A percentile compares a stretch with the other conserved stretches of the same genome.
Evolutionary conservation across 1,284 basidiomycete species (phyloP).

Genomic region (Malassezia yamatoensis): DNA sequence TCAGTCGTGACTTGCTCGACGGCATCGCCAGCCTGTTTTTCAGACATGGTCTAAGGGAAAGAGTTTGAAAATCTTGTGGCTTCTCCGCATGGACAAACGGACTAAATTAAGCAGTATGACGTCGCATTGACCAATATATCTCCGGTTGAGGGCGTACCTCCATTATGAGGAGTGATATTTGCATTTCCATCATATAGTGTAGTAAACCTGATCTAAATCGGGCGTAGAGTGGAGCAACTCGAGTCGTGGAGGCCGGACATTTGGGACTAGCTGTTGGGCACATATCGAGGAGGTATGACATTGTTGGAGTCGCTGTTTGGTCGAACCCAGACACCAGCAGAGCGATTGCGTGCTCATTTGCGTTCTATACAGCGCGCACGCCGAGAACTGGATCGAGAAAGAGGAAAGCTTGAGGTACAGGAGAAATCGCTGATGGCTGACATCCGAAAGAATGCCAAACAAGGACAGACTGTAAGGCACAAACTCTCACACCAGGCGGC

Average conservation of each 20-base stretch:
- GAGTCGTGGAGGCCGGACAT: too few species aligned
- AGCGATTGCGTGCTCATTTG: constrained; percentile 90
- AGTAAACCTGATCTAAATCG: too few species aligned
- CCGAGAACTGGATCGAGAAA: constrained; percentile 89
- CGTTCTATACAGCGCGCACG: constrained; percentile 89
- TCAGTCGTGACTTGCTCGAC: too few species aligned
- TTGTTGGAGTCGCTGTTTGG: constrained; percentile 58
- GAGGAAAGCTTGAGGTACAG: constrained; percentile 82
- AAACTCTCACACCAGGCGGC: constrained; percentile 23
- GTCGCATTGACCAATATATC: neutral
- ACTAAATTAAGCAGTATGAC: too few species aligned
- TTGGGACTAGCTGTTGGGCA: neutral
- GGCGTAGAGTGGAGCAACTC: too few species aligned
- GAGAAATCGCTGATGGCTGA: constrained; percentile 57
- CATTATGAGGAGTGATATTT: neutral
- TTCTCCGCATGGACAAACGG: too few species aligned
- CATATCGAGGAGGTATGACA: constrained; percentile 13
- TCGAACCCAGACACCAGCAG: constrained; percentile 82
- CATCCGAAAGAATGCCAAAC: constrained; percentile 91
- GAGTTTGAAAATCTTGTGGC: too few species aligned
- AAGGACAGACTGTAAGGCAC: constrained; percentile 76
- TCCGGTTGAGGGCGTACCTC: neutral
- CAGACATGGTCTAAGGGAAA: too few species aligned
- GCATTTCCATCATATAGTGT: neutral
- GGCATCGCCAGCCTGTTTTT: too few species aligned